These are phyloP conservation scores for Heterobasidion irregulare DNA, from an alignment of 1,284 basidiomycete genomes.

Conservation along the genomic window DNA sequence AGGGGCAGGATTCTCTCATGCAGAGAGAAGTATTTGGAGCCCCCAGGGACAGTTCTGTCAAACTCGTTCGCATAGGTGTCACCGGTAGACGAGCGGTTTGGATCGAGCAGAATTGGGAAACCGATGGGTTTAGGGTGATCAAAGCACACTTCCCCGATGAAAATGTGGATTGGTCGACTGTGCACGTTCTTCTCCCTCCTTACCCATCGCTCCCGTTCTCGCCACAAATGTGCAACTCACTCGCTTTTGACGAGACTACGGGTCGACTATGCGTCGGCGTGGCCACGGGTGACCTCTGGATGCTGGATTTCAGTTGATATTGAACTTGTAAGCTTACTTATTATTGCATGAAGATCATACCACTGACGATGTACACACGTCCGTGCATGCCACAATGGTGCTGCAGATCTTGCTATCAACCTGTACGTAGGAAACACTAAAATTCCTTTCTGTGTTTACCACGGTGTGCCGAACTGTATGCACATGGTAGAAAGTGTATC, in stretches of 20 bases:
- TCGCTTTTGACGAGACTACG: slow-evolving; percentile 43
- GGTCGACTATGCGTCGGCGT: slow-evolving; percentile 40
- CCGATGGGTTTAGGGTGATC: slow-evolving; percentile 37
- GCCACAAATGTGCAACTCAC: slow-evolving; percentile 29
- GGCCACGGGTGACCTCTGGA: slow-evolving; percentile 39
- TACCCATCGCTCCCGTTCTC: slow-evolving; percentile 39
- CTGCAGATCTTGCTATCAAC: too few relatives aligned
- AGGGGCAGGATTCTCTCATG: neutral
- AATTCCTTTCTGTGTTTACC: too few relatives aligned
- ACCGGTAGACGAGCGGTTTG: slow-evolving; percentile 40
- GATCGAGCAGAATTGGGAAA: slow-evolving; percentile 43
- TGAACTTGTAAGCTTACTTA: neutral
- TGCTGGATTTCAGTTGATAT: slow-evolving; percentile 28
- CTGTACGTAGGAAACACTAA: too few relatives aligned
- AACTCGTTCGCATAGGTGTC: slow-evolving; percentile 36
- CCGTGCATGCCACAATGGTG: too few relatives aligned
- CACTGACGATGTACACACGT: too few relatives aligned
- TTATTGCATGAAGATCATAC: neutral
- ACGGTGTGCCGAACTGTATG: too few relatives aligned
- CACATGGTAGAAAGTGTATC: too few relatives aligned
- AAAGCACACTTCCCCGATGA: slow-evolving; percentile 28
- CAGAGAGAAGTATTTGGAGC: slow-evolving; percentile 14
- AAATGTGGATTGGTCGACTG: slow-evolving; percentile 6
- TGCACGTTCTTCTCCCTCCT: slow-evolving; percentile 29
- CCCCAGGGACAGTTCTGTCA: slow-evolving; percentile 25